Percentiles rank a stretch among this genome's conserved stretches.
Evolutionary conservation across 805 yeast genomes (phyloP).

Genomic region (Wilhelminamyces savonicus): DNA sequence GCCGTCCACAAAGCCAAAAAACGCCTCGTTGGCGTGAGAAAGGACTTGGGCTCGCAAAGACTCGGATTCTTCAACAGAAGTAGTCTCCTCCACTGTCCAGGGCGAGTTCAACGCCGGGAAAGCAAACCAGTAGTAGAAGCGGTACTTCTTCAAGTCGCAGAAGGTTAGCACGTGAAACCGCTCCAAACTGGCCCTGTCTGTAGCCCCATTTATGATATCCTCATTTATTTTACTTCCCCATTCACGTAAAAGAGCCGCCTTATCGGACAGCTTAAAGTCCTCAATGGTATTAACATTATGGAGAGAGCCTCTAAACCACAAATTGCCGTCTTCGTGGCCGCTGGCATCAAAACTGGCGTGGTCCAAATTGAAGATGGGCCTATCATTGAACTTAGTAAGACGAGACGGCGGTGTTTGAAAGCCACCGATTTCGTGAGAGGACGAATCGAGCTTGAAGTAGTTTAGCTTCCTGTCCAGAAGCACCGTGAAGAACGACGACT

Average conservation of each 20-base stretch:
- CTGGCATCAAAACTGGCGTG: constrained; percentile 20
- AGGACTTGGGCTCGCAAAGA: neutral
- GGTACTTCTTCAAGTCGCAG: constrained; percentile 85
- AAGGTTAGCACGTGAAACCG: constrained; percentile 47
- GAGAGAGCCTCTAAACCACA: constrained; percentile 27
- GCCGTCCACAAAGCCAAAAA: neutral
- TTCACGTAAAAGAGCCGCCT: constrained; percentile 45
- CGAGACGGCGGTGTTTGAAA: constrained; percentile 27
- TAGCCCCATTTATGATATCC: constrained; percentile 25
- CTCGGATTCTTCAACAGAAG: too few species aligned
- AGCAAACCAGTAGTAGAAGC: constrained; percentile 85
- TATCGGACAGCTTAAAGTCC: constrained; percentile 69
- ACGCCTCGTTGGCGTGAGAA: too few species aligned
- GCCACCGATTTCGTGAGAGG: constrained; percentile 40
- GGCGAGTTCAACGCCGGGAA: constrained; percentile 57
- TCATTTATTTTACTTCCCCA: constrained; percentile 25
- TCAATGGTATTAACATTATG: constrained; percentile 77
- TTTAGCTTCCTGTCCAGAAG: constrained; percentile 71
- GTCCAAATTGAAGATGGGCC: constrained; percentile 30
- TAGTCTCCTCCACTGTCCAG: constrained; percentile 33
- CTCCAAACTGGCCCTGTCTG: constrained; percentile 10
- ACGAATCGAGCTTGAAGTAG: constrained; percentile 56
- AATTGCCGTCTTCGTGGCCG: constrained; percentile 8
- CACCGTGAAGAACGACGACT: constrained; percentile 78
- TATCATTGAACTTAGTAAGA: constrained; percentile 28